Evolutionary conservation across 2,329 filamentous ascomycete species (phyloP).

Genomic region (Stylonectria norvegica): DNA sequence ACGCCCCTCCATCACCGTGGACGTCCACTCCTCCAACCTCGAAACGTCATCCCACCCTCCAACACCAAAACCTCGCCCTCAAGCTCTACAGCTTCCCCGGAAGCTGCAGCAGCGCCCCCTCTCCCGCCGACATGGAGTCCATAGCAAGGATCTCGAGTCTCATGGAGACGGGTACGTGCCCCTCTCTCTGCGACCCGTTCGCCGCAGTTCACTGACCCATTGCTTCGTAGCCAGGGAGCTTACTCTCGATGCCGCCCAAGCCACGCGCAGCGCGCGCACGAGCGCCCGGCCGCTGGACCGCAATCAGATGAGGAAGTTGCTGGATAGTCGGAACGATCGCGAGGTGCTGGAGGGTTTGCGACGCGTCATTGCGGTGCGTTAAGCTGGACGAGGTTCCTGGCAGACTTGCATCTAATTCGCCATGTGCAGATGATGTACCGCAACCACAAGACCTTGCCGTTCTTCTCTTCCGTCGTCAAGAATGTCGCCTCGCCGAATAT

Average conservation of each 20-base stretch:
- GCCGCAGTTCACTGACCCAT: conserved; percentile 21
- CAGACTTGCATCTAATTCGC: neutral
- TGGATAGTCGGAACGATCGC: conserved; percentile 89
- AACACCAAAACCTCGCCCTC: conserved; percentile 9
- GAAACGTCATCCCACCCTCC: conserved; percentile 26
- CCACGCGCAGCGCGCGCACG: conserved; percentile 65
- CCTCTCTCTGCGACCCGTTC: conserved; percentile 7
- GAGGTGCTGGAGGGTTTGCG: conserved; percentile 91
- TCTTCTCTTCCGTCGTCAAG: conserved; percentile 98
- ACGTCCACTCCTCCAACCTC: conserved; percentile 3
- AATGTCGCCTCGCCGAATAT: conserved; percentile 92
- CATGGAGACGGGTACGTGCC: conserved; percentile 79
- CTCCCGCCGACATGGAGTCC: conserved; percentile 71
- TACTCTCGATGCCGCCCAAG: conserved; percentile 93
- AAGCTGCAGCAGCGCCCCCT: conserved; percentile 14
- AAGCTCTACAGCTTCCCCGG: conserved; percentile 8
- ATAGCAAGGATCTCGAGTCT: conserved; percentile 90
- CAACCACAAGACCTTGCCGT: conserved; percentile 80
- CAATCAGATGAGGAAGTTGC: conserved; percentile 87
- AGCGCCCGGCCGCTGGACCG: conserved; percentile 66
- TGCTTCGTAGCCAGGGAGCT: conserved; percentile 80
- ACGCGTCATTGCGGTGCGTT: conserved; percentile 78
- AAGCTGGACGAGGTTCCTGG: neutral
- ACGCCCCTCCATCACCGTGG: conserved; percentile 7
- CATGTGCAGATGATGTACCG: conserved; percentile 82